phyloP scores from a whole-genome alignment of 129 eudicot species.

The Artemisia argyi region DNA sequence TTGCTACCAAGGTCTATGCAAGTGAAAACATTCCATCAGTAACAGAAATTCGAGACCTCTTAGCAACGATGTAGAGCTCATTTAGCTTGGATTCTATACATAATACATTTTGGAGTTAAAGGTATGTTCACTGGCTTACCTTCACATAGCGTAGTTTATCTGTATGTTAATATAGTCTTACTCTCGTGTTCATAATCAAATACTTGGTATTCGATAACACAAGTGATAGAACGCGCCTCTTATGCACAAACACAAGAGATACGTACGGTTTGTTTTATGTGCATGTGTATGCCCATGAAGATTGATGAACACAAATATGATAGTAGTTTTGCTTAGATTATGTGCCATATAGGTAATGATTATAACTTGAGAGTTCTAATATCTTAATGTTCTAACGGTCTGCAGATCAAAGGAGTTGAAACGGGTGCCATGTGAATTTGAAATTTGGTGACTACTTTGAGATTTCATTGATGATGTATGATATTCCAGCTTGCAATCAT shows the following conservation, averaged over 20 bases:
- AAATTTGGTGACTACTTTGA: slow-evolving; percentile 3
- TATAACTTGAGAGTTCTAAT: too few species aligned
- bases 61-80: slow-evolving; percentile 66
- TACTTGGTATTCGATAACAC: not conserved
- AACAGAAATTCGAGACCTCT: slow-evolving; percentile 65
- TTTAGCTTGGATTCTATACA: slow-evolving; percentile 7
- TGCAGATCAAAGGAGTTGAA: slow-evolving; percentile 13
- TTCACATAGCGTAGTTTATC: too few species aligned
- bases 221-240: not conserved
- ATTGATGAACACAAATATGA: too few species aligned
- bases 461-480: slow-evolving; percentile 5
- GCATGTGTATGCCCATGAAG: too few species aligned
- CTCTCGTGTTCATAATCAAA: not conserved
- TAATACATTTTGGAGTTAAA: slow-evolving; percentile 8
- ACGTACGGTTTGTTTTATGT: not conserved
- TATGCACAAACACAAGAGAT: not conserved
- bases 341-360: too few species aligned
- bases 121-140: slow-evolving; percentile 14
- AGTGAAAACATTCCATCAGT: slow-evolving; percentile 68
- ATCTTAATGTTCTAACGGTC: not conserved
- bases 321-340: too few species aligned
- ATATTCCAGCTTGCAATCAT: not conserved
- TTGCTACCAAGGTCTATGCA: slow-evolving; percentile 73
- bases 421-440: not conserved
- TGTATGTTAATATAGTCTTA: too few species aligned